Percentiles rank a stretch among this genome's conserved stretches.
Conservation (phyloP, 2,329 filamentous ascomycete species). For the Monosporascus sp. region DNA sequence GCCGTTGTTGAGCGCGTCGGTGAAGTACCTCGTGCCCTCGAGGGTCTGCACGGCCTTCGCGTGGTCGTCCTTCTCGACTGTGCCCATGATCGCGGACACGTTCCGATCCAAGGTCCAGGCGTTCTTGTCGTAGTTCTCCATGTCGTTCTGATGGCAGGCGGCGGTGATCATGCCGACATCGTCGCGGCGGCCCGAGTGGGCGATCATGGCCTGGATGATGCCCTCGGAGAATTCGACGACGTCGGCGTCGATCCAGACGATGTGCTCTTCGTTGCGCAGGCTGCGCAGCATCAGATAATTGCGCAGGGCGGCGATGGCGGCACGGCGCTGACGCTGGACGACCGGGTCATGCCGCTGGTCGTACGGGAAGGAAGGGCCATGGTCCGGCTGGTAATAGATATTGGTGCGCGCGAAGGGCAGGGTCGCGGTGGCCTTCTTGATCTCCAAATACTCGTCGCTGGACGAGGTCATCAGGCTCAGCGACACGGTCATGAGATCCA, state of each 20-base stretch:
- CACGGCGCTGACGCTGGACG: slow-evolving; percentile 21
- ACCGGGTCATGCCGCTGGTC: slow-evolving; percentile 17
- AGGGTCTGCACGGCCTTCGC: background rate
- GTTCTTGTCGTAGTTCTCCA: slow-evolving; percentile 32
- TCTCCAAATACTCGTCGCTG: slow-evolving; percentile 18
- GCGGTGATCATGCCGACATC: slow-evolving; percentile 29
- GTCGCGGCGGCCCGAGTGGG: slow-evolving; percentile 18
- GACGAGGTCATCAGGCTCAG: slow-evolving; percentile 24
- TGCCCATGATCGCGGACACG: background rate
- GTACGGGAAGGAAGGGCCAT: slow-evolving; percentile 13
- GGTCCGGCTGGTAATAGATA: slow-evolving; percentile 16
- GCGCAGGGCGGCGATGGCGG: slow-evolving; percentile 23
- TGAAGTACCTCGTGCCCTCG: slow-evolving; percentile 4
- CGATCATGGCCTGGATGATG: slow-evolving; percentile 27
- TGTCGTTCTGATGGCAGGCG: slow-evolving; percentile 25
- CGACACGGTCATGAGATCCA: slow-evolving; percentile 20
- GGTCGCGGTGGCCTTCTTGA: slow-evolving; percentile 13
- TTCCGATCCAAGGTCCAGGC: slow-evolving; percentile 24
- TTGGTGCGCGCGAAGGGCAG: slow-evolving; percentile 22
- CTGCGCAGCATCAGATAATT: slow-evolving; percentile 29
- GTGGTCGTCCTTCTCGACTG: background rate
- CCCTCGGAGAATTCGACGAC: slow-evolving; percentile 27
- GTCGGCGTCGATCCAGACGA: slow-evolving; percentile 33
- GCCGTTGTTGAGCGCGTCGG: slow-evolving; percentile 14
- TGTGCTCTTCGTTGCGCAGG: slow-evolving; percentile 26